These are phyloP conservation scores for Penicillium maclennaniae DNA, from an alignment of 495 filamentous ascomycete species.

Conservation along the genomic window DNA sequence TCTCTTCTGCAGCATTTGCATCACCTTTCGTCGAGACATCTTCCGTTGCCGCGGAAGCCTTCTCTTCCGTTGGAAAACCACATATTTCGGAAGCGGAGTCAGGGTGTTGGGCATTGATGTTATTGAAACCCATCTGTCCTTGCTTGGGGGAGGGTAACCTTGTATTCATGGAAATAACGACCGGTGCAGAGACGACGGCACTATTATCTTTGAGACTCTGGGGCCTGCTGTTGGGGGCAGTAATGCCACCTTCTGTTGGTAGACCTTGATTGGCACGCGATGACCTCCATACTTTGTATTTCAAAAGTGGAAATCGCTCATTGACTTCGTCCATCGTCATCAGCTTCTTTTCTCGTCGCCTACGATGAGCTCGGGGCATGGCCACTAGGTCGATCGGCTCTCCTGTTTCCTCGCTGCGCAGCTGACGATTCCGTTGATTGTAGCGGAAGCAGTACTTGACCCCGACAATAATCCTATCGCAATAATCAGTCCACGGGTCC, in stretches of 20 bases:
- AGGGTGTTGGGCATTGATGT: conserved; percentile 9
- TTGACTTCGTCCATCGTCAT: conserved; percentile 99
- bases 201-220: conserved; percentile 24
- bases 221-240: conserved; percentile 51
- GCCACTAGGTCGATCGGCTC: conserved; percentile 77
- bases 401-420: conserved; percentile 75
- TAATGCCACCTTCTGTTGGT: conserved; percentile 79
- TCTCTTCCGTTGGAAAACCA: conserved; percentile 18
- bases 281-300: conserved; percentile 94
- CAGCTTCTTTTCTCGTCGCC: conserved; percentile 90
- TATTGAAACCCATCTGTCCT: conserved; percentile 15
- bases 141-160: conserved; percentile 10
- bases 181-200: conserved; percentile 10
- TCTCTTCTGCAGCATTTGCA: conserved; percentile 8
- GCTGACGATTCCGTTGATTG: conserved; percentile 84
- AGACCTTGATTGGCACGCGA: conserved; percentile 78
- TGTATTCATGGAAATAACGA: conserved; percentile 8
- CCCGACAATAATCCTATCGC: conserved; percentile 90
- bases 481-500: conserved; percentile 4
- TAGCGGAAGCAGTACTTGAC: conserved; percentile 99
- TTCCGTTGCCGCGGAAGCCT: conserved; percentile 4
- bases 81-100: conserved; percentile 5
- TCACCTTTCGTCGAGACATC: background rate
- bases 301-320: conserved; percentile 88
- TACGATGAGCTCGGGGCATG: conserved; percentile 74